phyloP scores from a whole-genome alignment of 1,139 yeast species.

The Saccharomycopsis phalli region DNA sequence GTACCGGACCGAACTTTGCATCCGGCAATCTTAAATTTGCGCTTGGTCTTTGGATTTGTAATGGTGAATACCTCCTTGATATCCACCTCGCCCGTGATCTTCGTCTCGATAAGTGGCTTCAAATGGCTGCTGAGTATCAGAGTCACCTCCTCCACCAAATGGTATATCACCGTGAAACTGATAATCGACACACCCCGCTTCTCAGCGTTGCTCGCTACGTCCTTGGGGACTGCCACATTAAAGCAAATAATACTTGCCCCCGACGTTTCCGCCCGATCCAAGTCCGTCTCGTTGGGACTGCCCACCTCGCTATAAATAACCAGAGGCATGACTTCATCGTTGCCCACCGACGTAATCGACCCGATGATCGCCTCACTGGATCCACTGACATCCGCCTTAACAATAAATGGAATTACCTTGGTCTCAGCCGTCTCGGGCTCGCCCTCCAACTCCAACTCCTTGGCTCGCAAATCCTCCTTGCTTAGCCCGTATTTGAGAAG shows the following conservation, averaged over 20 bases:
- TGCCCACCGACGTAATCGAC: conserved; percentile 72
- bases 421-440: conserved; percentile 23
- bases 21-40: conserved; percentile 67
- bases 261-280: conserved; percentile 72
- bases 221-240: conserved; percentile 63
- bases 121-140: conserved; percentile 51
- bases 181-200: conserved; percentile 49
- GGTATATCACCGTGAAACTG: conserved; percentile 75
- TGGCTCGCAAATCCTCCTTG: conserved; percentile 28
- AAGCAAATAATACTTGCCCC: conserved; percentile 70
- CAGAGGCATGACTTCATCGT: conserved; percentile 66
- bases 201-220: conserved; percentile 52
- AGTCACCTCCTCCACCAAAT: conserved; percentile 78
- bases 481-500: conserved; percentile 50
- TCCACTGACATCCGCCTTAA: conserved; percentile 84
- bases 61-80: conserved; percentile 68
- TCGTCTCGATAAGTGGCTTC: conserved; percentile 60
- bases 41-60: conserved; percentile 39
- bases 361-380: conserved; percentile 62
- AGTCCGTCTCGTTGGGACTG: conserved; percentile 71
- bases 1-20: conserved; percentile 72
- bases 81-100: conserved; percentile 59
- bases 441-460: conserved; percentile 22
- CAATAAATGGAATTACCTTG: conserved; percentile 49
- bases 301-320: conserved; percentile 78